Evolutionary conservation across 768 basidiomycete genomes (phyloP), one percentile per base, ranked within the genome.

Genomic region (Tricholoma saponaceum): DNA sequence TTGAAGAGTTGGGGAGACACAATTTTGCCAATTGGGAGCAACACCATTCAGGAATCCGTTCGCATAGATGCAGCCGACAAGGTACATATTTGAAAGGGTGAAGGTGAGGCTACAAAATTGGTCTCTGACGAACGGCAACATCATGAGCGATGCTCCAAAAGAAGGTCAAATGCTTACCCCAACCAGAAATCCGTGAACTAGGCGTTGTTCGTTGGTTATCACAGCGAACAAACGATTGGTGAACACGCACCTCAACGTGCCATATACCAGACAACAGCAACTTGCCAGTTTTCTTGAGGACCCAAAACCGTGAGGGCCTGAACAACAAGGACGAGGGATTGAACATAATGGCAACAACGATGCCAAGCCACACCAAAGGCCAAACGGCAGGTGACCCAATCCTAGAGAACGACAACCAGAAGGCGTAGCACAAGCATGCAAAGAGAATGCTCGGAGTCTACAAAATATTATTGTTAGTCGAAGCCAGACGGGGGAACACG

Each of bases 121-220:
- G 65, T 94, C 92, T 14, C 90, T 92, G 64, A 9, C 33, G 26
- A 39, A 23, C 16, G 14, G 12, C 4, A 12, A 35, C 18, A 12
- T 23, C 20, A 54, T 23, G 20, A 61, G 25, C 23, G 10, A 35
- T 9, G 20, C 8, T 23, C 3, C 20, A 32, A 57, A 14, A 30
- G 18, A 16, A n/a, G 44, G 4, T 20, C 1, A 46, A 14, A 28
- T 2, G 67, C 80, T 55, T 69, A 90, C 89, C 90, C 91, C 68
- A 93, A 77, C 92, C 92, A 94, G 83, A 93, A 91, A 76, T 92
- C 92, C 14, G 86, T 72, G 68, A 94, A 94, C 86, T 90, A 28
- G 7, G 5, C 4, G 9, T n/a, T n/a, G 3, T 25, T 33, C 16
- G 28, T 52, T 62, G 59, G 59, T 59, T 30, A 64, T 28, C 13